Evolutionary conservation across 495 filamentous ascomycete species (phyloP), one percentile per base, ranked within the genome.

Genomic region (Penicillium canescens): DNA sequence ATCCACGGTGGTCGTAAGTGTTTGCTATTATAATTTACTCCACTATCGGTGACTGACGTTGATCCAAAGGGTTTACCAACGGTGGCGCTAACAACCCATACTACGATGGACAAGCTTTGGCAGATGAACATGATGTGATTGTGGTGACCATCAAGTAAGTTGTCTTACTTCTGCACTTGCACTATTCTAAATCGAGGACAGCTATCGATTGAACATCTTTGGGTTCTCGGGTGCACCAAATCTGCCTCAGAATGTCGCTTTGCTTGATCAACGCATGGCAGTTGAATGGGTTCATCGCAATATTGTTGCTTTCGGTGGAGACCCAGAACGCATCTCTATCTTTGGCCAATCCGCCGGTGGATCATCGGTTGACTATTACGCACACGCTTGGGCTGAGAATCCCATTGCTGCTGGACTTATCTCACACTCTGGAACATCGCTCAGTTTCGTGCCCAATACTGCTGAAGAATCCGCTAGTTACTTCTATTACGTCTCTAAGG

Each of bases 231-330:
- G 71, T 21, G 67, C 72, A 16, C 73, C 78, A 10, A 69, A 61
- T 21, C 44, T 66, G 1, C 53, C 60, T 1, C 51, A 63, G 20
- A 82, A 82, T 44, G 50, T 66, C 3, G 77, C 66, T 7, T 60
- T 81, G 1, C 68, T 75, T 8, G 73, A 80, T 52, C 74, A 79
- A 49, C 73, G 79, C 12, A 48, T 67, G 16, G 75, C 72, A 8
- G 52, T 78, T 13, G 77, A 78, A 65, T 81, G 81, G 79, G 78
- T 88, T 0, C 75, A 81, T 26, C 78, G 82, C 54, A 89, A 89
- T 58, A 87, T 89, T 44, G 78, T 69, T 16, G 68, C 39, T 5
- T 80, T 80, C 55, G 75, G 78, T 47, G 78, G 78, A 20, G 73
- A 79, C 54, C 35, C 85, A 4, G 62, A 70, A 14, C 80, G 78